Evolutionary conservation across 768 basidiomycete genomes (phyloP).

Genomic region (Candolleomyces aberdarensis): DNA sequence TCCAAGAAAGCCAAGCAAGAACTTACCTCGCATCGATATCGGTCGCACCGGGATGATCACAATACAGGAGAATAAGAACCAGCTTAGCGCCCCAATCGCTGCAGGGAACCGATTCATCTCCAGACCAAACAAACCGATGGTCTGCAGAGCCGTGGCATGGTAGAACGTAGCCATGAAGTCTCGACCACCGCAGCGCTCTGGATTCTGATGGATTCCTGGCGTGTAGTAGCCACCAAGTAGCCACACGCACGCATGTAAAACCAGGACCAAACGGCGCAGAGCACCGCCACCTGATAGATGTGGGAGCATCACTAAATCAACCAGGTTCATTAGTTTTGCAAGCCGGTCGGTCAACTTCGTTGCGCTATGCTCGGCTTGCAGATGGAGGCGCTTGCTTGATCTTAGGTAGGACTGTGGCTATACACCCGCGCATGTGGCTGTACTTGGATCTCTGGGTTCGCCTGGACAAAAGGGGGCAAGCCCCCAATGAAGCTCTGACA

Average conservation of each 20-base stretch:
- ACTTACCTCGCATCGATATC: conserved; percentile 35
- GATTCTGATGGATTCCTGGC: conserved; percentile 4
- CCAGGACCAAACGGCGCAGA: conserved; percentile 65
- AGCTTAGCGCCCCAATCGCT: conserved; percentile 50
- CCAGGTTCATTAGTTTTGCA: no score
- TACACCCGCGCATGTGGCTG: no score
- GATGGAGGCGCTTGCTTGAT: no score
- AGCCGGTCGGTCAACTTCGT: no score
- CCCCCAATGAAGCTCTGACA: no score
- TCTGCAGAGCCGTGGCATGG: conserved; percentile 53
- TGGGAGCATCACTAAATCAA: no score
- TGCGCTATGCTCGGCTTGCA: no score
- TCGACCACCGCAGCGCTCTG: conserved; percentile 28
- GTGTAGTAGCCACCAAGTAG: no score
- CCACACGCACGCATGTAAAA: conserved; percentile 51
- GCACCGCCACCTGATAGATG: conserved; percentile 61
- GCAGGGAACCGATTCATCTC: conserved; percentile 65
- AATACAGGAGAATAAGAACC: conserved; percentile 50
- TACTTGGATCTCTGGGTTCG: no score
- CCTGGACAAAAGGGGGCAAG: no score
- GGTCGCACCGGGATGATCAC: conserved; percentile 35
- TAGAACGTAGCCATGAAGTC: conserved; percentile 50
- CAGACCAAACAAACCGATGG: conserved; percentile 69
- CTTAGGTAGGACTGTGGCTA: no score
- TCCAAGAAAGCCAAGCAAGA: background rate